Base-by-base conservation (phyloP, 768 basidiomycete species). In the Mycena amicta region DNA sequence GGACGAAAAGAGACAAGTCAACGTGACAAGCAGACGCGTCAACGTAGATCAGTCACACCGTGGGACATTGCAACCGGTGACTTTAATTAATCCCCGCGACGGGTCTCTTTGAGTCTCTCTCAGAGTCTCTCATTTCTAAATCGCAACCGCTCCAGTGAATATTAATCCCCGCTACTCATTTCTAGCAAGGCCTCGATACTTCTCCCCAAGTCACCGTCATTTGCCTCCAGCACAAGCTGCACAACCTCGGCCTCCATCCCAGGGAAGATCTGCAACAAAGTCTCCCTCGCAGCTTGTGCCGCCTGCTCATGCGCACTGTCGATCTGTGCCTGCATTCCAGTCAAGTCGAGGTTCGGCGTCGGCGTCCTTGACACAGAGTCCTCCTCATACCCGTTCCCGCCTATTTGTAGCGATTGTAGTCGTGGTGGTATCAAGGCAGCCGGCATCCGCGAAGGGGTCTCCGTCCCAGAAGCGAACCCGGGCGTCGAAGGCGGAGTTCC, bases 221-320 rank as follows among this genome's bases (percentile, higher is more conserved):
- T 93, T 45, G 92, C 93, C 69, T 96, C 94, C 57, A 96, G 74
- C 31, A 98, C 93, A 84, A 85, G 89, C 58, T 94, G 91, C 40
- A 93, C 82, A 29, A 97, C 85, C 71, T 95, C 95, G 46, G 71
- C 71, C 67, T 98, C 95, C 62, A 90, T 78, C 11, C 71, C 71
- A 1, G 95, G 95, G 81, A 98, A 98, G 60, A 96, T 96, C 74
- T 95, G 93, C 55, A 82, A 73, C 60, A 98, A 74, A 28, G 94
- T 96, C 64, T 87, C 86, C 55, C 80, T 75, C 51, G 92, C 81
- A 2, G 90, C 91, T 16, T 80, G 83, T 16, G 83, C 83, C 22
- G 89, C 91, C 43, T 86, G 81, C 57, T 87, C 85, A 65, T 91
- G 87, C 22, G 90, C 90, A 11, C 77, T 77, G 68, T 95, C 94